A percentile compares a stretch with the other conserved stretches of the same genome.
phyloP scores from a whole-genome alignment of 2,329 filamentous ascomycete species.

The Bipolaris oryzae region DNA sequence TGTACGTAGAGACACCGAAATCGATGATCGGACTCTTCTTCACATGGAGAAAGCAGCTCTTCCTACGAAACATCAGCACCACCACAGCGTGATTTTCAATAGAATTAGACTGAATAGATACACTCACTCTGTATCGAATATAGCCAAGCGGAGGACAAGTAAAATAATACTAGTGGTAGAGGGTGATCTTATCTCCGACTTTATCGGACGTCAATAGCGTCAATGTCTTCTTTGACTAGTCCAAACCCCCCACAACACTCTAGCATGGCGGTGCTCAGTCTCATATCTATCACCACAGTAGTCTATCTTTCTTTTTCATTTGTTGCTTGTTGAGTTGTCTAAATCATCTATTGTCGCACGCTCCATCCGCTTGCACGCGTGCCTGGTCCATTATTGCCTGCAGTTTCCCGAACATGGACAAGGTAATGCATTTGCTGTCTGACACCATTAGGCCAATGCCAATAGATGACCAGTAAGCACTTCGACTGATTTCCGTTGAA shows the following conservation, averaged over 20 bases:
- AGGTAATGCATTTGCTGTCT: background rate
- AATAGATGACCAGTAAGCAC: conserved; percentile 1
- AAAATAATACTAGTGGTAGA: no score
- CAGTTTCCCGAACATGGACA: conserved; percentile 9
- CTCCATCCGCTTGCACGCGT: conserved; percentile 16
- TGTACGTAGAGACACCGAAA: no score
- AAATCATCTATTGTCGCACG: conserved; percentile 12
- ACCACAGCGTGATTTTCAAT: no score
- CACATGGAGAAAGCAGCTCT: no score
- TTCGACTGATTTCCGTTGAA: background rate
- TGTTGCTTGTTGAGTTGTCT: conserved; percentile 1
- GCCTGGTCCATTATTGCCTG: conserved; percentile 14
- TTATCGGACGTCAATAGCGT: background rate
- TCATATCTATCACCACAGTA: background rate
- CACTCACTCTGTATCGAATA: no score
- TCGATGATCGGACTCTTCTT: no score
- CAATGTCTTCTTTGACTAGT: background rate
- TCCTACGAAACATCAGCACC: no score
- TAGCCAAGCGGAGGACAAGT: no score
- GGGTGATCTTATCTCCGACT: no score
- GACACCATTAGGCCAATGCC: background rate
- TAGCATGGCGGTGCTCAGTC: background rate
- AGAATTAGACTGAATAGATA: no score
- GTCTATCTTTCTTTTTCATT: background rate
- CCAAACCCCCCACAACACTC: background rate